A percentile compares a stretch with the other conserved stretches of the same genome.
phyloP scores from a whole-genome alignment of 495 filamentous ascomycete genomes.

The Aspergillus heteromorphus region DNA sequence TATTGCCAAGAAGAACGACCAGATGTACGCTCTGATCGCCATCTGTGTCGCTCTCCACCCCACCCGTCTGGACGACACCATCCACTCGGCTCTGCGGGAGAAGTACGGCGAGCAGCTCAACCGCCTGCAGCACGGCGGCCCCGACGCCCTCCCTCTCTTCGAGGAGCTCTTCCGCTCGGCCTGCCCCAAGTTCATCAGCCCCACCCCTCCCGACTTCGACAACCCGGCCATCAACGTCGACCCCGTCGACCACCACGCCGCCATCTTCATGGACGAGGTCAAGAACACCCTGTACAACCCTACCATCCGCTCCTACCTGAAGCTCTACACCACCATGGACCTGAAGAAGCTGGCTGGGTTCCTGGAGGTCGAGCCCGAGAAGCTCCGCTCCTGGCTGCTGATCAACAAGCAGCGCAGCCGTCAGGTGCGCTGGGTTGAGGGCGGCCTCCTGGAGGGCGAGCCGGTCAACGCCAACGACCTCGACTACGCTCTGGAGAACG shows the following conservation, averaged over 20 bases:
- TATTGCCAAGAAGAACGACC: conserved; percentile 98
- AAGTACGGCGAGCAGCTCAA: conserved; percentile 98
- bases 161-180: conserved; percentile 93
- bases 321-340: conserved; percentile 99
- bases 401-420: conserved; percentile 98
- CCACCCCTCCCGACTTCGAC: conserved; percentile 94
- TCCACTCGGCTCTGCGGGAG: conserved; percentile 94
- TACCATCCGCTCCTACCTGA: conserved; percentile 94
- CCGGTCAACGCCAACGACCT: conserved; percentile 85
- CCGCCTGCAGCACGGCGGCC: conserved; percentile 90
- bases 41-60: conserved; percentile 98
- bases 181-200: conserved; percentile 99
- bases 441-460: conserved; percentile 85
- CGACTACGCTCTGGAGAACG: conserved; percentile 95
- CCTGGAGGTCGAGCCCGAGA: conserved; percentile 89
- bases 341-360: conserved; percentile 96
- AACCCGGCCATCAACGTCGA: conserved; percentile 90
- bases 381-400: conserved; percentile 80
- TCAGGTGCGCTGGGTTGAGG: conserved; percentile 92
- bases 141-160: conserved; percentile 89
- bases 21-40: conserved; percentile 98
- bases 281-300: conserved; percentile 94
- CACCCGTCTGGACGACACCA: conserved; percentile 94
- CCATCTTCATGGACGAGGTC: conserved; percentile 98
- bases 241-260: conserved; percentile 92